These are phyloP conservation scores for Diaporthe longicolla DNA, from an alignment of 2,329 filamentous ascomycete genomes.

Conservation along the genomic window DNA sequence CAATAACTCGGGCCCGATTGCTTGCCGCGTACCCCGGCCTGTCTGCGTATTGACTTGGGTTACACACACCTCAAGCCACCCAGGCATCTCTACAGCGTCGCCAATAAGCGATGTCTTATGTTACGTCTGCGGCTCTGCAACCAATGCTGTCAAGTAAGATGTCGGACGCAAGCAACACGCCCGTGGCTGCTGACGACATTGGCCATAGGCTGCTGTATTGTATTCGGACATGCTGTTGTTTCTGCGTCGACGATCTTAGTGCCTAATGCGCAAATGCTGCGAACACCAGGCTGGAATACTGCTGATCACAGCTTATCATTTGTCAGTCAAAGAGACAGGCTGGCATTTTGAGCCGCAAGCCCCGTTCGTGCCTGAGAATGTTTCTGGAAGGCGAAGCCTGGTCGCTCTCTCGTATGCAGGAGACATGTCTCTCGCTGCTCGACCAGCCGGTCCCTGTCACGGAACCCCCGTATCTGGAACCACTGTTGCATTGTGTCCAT, in stretches of 20 bases:
- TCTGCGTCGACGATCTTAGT: slow-evolving; percentile 16
- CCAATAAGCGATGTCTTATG: slow-evolving; percentile 4
- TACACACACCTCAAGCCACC: slow-evolving; percentile 14
- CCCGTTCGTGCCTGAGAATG: not conserved
- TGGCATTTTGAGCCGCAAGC: slow-evolving; percentile 2
- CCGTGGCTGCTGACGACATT: not conserved
- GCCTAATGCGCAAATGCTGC: not conserved
- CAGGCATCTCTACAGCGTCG: slow-evolving; percentile 1
- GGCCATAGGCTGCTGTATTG: not conserved
- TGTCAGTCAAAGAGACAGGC: not conserved
- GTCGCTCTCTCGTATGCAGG: not conserved
- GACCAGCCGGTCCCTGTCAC: slow-evolving; percentile 4
- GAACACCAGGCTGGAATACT: not conserved
- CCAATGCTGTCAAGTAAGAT: not conserved
- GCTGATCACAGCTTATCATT: not conserved
- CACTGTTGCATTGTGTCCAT: slow-evolving; percentile 13
- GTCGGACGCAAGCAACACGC: too few relatives aligned
- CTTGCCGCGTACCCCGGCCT: not conserved
- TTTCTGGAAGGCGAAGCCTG: not conserved
- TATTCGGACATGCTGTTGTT: slow-evolving; percentile 1
- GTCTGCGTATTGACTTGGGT: not conserved
- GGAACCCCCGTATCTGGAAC: slow-evolving; percentile 9
- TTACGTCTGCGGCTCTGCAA: slow-evolving; percentile 28
- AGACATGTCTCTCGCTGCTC: slow-evolving; percentile 22
- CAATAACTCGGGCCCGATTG: not conserved